These are phyloP conservation scores for Colletotrichum chlorophyti DNA, from an alignment of 2,329 filamentous ascomycete species.

Conservation along the genomic window DNA sequence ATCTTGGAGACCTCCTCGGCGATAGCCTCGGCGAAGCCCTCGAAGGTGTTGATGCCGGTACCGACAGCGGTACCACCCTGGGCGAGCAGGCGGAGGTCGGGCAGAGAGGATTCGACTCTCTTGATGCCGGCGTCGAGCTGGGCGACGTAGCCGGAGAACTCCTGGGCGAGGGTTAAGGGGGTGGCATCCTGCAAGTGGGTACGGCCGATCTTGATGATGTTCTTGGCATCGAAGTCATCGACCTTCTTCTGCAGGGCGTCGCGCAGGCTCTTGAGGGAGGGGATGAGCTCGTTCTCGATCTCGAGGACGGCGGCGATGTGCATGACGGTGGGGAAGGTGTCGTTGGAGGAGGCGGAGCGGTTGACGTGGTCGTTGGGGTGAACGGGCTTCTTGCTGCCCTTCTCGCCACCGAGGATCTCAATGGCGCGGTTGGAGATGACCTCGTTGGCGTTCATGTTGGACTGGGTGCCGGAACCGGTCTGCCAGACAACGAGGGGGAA, in stretches of 20 bases:
- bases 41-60: conserved; percentile 96
- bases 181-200: conserved; percentile 98
- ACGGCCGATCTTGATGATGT: conserved; percentile 98
- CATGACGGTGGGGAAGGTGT: conserved; percentile 99
- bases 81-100: conserved; percentile 84
- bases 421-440: conserved; percentile 99
- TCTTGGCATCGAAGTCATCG: conserved; percentile 80
- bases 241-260: conserved; percentile 87
- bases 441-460: conserved; percentile 99
- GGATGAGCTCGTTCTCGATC: conserved; percentile 84
- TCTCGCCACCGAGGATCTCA: conserved; percentile 91
- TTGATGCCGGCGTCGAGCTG: conserved; percentile 92
- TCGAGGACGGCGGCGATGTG: conserved; percentile 97
- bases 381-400: conserved; percentile 97
- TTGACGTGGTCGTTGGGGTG: conserved; percentile 99
- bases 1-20: conserved; percentile 90
- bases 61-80: conserved; percentile 97
- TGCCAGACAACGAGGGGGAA: conserved; percentile 99
- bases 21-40: conserved; percentile 93
- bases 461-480: conserved; percentile 97
- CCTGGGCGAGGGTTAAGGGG: conserved; percentile 91
- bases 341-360: conserved; percentile 98
- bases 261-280: conserved; percentile 81
- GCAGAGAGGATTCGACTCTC: conserved; percentile 82
- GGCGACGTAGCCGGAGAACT: conserved; percentile 96